Evolutionary conservation across 2,329 filamentous ascomycete genomes (phyloP), one percentile per base, ranked within the genome.

Genomic region (Pseudonectria foliicola): DNA sequence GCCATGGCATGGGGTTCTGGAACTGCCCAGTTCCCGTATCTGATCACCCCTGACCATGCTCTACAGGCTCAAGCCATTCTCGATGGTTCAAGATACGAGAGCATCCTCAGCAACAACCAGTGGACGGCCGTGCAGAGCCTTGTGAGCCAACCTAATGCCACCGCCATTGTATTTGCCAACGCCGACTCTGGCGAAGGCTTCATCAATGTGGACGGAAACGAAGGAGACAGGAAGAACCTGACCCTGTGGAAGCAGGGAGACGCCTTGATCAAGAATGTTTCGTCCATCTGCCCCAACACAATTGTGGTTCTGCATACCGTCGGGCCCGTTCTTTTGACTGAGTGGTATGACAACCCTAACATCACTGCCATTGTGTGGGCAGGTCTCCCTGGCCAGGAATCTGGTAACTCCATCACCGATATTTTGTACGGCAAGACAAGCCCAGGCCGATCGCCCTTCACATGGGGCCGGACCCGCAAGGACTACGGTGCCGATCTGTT

Each of bases 281-380:
- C 86, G 1, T 70, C 78, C 7, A 56, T 78, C 42, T 89, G 82
- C 69, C 79, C 82, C 65, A 95, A 95, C 71, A 95, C 88, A 10
- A 82, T 96, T 40, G 85, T 96, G 12, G 77, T 95, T 38, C 82
- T 96, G 39, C 90, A 96, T 66, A 87, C 84, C 2, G 76, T 81
- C 4, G 88, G 88, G 0, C 78, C 89, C 1, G 84, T 93, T 4
- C 64, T 93, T 1, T 62, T 95, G 15, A 76, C 79, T 10, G 75
- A 85, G 8, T 90, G 80, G 71, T 80, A 84, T 50, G 64, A 84
- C 34, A 80, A 78, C 59, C 74, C 77, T 25, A 94, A 94, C 59
- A 71, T 94, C 31, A 88, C 85, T 1, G 87, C 85, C 26, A 87
- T 94, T 34, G 57, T 94, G 2, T 92, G 82, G 74, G 85, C 85